A percentile compares a stretch with the other conserved stretches of the same genome.
Evolutionary conservation across 768 basidiomycete genomes (phyloP).

Genomic region (Rubroboletus satanas): DNA sequence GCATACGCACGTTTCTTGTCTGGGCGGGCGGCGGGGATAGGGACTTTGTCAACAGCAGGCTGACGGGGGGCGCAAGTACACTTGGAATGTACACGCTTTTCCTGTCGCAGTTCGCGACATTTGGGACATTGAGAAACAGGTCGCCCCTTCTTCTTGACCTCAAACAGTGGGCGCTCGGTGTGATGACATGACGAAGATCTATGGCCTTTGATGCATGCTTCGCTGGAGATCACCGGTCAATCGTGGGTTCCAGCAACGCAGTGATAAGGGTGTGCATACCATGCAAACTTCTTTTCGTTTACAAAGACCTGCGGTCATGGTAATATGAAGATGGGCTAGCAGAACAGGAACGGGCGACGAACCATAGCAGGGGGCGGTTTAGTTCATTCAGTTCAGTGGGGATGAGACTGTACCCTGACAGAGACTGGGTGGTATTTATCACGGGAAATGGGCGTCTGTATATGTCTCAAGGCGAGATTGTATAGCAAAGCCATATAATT

Average conservation of each 20-base stretch:
- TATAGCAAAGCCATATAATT: neutral
- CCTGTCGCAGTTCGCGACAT: conserved; percentile 79
- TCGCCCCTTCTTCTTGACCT: conserved; percentile 90
- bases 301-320: conserved; percentile 55
- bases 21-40: conserved; percentile 31
- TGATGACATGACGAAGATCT: conserved; percentile 87
- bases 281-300: conserved; percentile 71
- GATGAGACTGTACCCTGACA: neutral
- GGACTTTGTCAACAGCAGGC: conserved; percentile 26
- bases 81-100: conserved; percentile 76
- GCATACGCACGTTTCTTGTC: conserved; percentile 32
- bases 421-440: conserved; percentile 1
- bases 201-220: conserved; percentile 93
- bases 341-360: neutral
- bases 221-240: conserved; percentile 43
- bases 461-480: neutral
- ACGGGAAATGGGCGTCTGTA: neutral
- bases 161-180: conserved; percentile 83
- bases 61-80: conserved; percentile 61
- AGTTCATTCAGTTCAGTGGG: conserved; percentile 12
- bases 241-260: neutral
- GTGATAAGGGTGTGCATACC: conserved; percentile 41
- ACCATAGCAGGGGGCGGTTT: conserved; percentile 20
- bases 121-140: conserved; percentile 87
- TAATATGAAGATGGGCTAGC: neutral